phyloP scores from a whole-genome alignment of 225 moss, liverwort and hornwort species.

The Takakia lepidozioides region DNA sequence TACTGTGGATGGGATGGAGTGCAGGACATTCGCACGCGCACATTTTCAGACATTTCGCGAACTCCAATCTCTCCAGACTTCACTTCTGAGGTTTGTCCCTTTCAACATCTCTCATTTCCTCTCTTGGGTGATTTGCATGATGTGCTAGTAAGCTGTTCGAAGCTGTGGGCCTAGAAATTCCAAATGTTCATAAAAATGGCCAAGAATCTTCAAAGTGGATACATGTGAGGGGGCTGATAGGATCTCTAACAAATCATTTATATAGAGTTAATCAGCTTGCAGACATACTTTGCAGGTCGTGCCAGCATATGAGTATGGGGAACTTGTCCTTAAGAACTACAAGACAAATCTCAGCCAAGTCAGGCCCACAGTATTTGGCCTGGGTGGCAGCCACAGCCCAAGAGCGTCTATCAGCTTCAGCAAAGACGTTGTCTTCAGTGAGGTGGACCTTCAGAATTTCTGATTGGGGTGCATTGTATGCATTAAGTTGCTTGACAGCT shows the following conservation, averaged over 20 bases:
- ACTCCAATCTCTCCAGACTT: conserved; percentile 48
- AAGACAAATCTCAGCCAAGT: conserved; percentile 27
- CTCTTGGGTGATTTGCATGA: not conserved
- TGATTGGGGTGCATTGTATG: no score
- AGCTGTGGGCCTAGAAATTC: no score
- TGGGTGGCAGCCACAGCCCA: conserved; percentile 17
- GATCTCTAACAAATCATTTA: no score
- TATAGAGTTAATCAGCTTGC: no score
- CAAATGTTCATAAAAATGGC: no score
- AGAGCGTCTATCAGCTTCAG: conserved; percentile 15
- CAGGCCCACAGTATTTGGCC: conserved; percentile 12
- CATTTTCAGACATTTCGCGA: conserved; percentile 51
- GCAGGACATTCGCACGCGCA: conserved; percentile 55
- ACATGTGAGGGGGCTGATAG: no score
- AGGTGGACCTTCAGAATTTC: no score
- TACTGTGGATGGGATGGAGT: not conserved
- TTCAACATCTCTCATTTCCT: not conserved
- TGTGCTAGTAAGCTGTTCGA: no score
- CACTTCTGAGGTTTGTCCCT: conserved; percentile 38
- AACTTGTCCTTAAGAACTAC: conserved; percentile 36
- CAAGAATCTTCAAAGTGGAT: no score
- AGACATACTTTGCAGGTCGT: conserved; percentile 53
- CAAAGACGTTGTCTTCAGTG: conserved; percentile 51
- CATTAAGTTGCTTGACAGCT: no score
- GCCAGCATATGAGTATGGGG: conserved; percentile 49